phyloP scores from a whole-genome alignment of 805 yeast genomes.

The Nakazawaea populi region DNA sequence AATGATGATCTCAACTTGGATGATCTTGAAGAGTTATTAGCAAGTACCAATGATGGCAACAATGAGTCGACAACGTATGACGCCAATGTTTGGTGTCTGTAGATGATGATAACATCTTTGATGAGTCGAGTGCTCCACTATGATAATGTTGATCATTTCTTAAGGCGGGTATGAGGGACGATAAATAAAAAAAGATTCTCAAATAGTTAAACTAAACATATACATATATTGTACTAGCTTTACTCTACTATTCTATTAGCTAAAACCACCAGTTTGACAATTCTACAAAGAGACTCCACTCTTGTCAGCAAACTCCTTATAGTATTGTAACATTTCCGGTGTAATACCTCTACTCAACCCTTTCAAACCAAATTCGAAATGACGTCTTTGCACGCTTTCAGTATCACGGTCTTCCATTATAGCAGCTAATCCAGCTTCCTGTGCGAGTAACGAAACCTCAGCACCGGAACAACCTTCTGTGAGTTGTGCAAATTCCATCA shows the following conservation, averaged over 20 bases:
- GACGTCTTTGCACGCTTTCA: constrained; percentile 47
- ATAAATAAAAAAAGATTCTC: no score
- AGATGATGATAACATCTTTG: constrained; percentile 11
- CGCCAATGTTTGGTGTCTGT: constrained; percentile 5
- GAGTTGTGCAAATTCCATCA: constrained; percentile 46
- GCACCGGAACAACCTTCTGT: constrained; percentile 97
- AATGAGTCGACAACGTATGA: no score
- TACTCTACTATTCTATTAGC: no score
- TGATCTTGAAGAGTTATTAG: constrained; percentile 10
- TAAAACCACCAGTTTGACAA: not conserved
- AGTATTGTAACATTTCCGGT: constrained; percentile 76
- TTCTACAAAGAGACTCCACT: constrained; percentile 1
- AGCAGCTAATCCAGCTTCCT: constrained; percentile 94
- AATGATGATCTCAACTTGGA: constrained; percentile 7
- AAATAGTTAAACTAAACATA: no score
- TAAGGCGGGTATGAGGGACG: not conserved
- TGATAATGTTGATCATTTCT: constrained; percentile 1
- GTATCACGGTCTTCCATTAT: constrained; percentile 71
- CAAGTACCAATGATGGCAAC: no score
- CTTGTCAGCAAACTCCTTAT: constrained; percentile 44
- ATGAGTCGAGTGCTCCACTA: constrained; percentile 2
- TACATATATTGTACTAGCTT: no score
- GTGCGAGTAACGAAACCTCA: constrained; percentile 85
- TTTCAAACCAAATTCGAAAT: constrained; percentile 65
- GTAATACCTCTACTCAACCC: constrained; percentile 79